A percentile compares a stretch with the other conserved stretches of the same genome.
Evolutionary conservation across 768 basidiomycete genomes (phyloP).

Genomic region (Tremella fuciformis): DNA sequence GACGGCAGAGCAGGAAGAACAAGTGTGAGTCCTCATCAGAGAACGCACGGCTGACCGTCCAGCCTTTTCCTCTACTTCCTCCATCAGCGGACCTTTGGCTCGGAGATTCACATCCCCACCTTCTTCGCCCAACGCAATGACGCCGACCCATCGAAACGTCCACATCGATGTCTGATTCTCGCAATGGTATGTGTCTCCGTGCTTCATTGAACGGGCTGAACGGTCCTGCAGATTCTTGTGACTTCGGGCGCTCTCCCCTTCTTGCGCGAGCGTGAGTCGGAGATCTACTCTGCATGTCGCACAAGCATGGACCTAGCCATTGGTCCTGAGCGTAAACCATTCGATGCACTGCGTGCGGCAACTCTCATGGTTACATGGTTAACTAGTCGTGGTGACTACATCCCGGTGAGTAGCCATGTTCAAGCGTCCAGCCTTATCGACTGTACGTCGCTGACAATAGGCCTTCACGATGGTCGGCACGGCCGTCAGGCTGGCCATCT

Average conservation of each 20-base stretch:
- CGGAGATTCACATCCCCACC: conserved; percentile 23
- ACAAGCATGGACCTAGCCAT: conserved; percentile 17
- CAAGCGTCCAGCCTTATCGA: no score
- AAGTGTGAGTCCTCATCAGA: no score
- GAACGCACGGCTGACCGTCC: background rate
- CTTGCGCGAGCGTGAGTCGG: conserved; percentile 11
- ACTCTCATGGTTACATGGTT: conserved; percentile 21
- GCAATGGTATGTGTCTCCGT: conserved; percentile 16
- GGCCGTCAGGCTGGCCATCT: conserved; percentile 17
- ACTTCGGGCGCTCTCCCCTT: conserved; percentile 15
- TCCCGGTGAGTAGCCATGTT: conserved; percentile 15
- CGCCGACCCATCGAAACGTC: conserved; percentile 8
- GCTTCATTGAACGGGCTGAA: background rate
- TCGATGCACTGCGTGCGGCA: conserved; percentile 27
- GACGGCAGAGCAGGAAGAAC: no score
- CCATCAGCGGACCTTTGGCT: conserved; percentile 21
- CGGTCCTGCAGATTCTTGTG: conserved; percentile 17
- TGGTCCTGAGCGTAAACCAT: conserved; percentile 1
- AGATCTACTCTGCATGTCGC: conserved; percentile 11
- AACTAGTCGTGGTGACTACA: conserved; percentile 12
- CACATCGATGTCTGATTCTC: conserved; percentile 23
- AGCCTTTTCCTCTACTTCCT: conserved; percentile 27
- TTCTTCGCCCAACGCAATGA: conserved; percentile 18
- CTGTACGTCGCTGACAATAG: no score
- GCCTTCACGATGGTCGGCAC: background rate